A percentile compares a stretch with the other conserved stretches of the same genome.
These are phyloP conservation scores for Emmonsiellopsis sp. DNA, from an alignment of 2,329 filamentous ascomycete species.

Conservation along the genomic window DNA sequence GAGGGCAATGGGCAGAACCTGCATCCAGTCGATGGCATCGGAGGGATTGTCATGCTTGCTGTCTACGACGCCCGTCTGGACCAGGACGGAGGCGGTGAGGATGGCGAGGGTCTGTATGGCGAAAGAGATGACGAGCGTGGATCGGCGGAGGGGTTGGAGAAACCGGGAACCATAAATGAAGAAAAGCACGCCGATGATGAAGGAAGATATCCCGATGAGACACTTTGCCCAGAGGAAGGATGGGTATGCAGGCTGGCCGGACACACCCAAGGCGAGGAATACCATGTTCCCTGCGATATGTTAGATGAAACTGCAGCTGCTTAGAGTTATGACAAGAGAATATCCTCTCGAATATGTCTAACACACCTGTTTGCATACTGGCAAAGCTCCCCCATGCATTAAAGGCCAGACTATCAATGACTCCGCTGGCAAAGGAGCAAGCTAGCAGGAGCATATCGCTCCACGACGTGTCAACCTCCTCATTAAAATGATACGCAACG, in stretches of 20 bases:
- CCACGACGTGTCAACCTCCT: constrained; percentile 8
- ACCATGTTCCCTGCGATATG: constrained; percentile 32
- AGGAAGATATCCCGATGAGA: constrained; percentile 30
- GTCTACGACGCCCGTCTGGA: constrained; percentile 25
- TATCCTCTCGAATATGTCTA: neutral
- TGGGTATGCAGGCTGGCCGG: constrained; percentile 31
- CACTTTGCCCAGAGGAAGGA: constrained; percentile 35
- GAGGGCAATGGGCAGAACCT: constrained; percentile 29
- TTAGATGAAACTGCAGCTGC: too few species aligned
- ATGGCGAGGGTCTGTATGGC: constrained; percentile 28
- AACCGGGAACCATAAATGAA: constrained; percentile 29
- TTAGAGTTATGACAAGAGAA: too few species aligned
- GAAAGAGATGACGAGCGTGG: constrained; percentile 32
- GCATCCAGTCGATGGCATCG: constrained; percentile 27
- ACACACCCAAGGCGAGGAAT: constrained; percentile 35
- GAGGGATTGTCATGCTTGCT: constrained; percentile 21
- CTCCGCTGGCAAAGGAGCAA: constrained; percentile 12
- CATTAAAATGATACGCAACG: constrained; percentile 6
- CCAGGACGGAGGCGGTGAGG: constrained; percentile 25
- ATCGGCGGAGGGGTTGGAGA: constrained; percentile 26
- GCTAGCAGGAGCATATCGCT: constrained; percentile 9
- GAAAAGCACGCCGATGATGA: constrained; percentile 31
- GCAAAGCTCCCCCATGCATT: constrained; percentile 15
- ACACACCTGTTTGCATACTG: constrained; percentile 13
- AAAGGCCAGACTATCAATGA: constrained; percentile 13